A percentile compares a stretch with the other conserved stretches of the same genome.
These are phyloP conservation scores for Amylocystis lapponica DNA, from an alignment of 768 basidiomycete species.

Conservation along the genomic window DNA sequence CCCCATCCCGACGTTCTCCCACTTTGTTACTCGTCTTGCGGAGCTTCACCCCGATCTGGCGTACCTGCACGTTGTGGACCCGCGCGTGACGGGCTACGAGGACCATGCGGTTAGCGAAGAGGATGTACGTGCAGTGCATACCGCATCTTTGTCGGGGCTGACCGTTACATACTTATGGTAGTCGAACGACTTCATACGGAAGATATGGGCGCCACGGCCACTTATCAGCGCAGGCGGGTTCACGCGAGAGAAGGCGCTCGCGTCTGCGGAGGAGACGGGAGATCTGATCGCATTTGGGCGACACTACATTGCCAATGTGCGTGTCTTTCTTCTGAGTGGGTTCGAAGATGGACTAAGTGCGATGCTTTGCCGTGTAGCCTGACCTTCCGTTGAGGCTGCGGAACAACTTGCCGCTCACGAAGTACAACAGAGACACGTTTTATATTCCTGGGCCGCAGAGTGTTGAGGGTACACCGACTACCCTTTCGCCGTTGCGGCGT, in stretches of 20 bases:
- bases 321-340: not conserved
- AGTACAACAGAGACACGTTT: constrained; percentile 9
- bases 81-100: constrained; percentile 5
- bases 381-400: constrained; percentile 8
- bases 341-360: not conserved
- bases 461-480: constrained; percentile 8
- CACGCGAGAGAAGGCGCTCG: constrained; percentile 12
- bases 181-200: constrained; percentile 11
- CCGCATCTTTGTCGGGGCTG: too few species aligned
- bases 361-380: constrained; percentile 16
- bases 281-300: constrained; percentile 20
- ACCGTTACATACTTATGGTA: too few species aligned
- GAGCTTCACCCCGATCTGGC: constrained; percentile 32
- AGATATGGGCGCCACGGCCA: constrained; percentile 11
- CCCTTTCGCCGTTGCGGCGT: constrained; percentile 1
- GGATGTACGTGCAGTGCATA: not conserved
- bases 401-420: constrained; percentile 3
- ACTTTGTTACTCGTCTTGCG: constrained; percentile 37
- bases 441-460: constrained; percentile 24
- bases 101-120: constrained; percentile 1
- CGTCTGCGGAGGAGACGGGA: constrained; percentile 9
- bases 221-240: constrained; percentile 16
- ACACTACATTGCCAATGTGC: constrained; percentile 19
- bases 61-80: constrained; percentile 31
- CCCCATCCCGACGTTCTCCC: constrained; percentile 47